Evolutionary conservation across 2,329 filamentous ascomycete species (phyloP).

Genomic region (Fusarium cicatricum): DNA sequence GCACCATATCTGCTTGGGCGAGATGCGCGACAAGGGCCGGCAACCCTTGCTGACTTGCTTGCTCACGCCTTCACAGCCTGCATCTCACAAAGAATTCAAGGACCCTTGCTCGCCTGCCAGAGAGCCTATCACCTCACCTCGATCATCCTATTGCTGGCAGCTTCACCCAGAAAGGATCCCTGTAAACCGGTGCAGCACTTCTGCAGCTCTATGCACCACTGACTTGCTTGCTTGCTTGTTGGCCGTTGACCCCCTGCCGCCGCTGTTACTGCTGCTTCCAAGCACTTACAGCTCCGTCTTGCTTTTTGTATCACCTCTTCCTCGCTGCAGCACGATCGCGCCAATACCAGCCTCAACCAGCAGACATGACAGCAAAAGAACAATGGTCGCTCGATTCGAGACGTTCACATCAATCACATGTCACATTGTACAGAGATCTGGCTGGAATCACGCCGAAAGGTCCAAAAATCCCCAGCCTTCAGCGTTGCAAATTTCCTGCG

Average conservation of each 20-base stretch:
- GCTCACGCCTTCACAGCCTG: conserved; percentile 15
- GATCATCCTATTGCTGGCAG: conserved; percentile 21
- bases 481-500: conserved; percentile 24
- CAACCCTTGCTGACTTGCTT: conserved; percentile 28
- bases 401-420: conserved; percentile 57
- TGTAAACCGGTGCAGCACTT: conserved; percentile 25
- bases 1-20: background rate
- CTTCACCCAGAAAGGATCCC: conserved; percentile 14
- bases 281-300: conserved; percentile 14
- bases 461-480: conserved; percentile 19
- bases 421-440: conserved; percentile 58
- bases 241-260: conserved; percentile 15
- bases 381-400: conserved; percentile 34
- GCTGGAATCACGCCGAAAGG: conserved; percentile 44
- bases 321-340: conserved; percentile 22
- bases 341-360: conserved; percentile 24
- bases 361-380: conserved; percentile 12
- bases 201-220: conserved; percentile 25
- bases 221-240: conserved; percentile 18
- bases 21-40: conserved; percentile 23
- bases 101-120: conserved; percentile 8
- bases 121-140: background rate
- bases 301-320: conserved; percentile 26
- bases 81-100: conserved; percentile 21
- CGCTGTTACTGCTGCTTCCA: conserved; percentile 10